These are phyloP conservation scores for Zymoseptoria ardabiliae DNA, from an alignment of 2,329 filamentous ascomycete species.

Conservation along the genomic window DNA sequence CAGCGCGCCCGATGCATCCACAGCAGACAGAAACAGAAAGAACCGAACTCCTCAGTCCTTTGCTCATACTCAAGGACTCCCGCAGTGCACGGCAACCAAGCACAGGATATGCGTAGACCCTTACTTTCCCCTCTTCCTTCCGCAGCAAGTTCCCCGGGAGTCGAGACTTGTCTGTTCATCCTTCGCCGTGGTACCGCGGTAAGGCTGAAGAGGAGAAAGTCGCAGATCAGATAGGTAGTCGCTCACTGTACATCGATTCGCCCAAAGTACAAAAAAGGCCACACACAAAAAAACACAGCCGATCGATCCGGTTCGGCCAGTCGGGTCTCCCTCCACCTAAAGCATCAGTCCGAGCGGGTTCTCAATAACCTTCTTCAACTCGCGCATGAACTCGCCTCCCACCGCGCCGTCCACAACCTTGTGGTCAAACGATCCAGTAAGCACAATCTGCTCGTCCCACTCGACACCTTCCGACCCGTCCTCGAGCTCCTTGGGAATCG, in stretches of 20 bases:
- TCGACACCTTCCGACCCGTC: conserved; percentile 67
- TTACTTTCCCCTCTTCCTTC: background rate
- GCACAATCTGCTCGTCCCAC: conserved; percentile 95
- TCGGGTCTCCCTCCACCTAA: conserved; percentile 41
- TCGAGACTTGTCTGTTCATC: background rate
- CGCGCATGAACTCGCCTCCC: conserved; percentile 91
- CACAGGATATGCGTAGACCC: no score
- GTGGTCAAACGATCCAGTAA: conserved; percentile 97
- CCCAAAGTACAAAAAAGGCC: background rate
- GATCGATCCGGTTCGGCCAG: background rate
- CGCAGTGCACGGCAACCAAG: no score
- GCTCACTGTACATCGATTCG: conserved; percentile 17
- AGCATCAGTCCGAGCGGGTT: conserved; percentile 92
- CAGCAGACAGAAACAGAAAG: background rate
- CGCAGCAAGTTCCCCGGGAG: background rate
- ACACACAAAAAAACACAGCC: background rate
- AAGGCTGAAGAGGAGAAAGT: background rate
- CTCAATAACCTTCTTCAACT: conserved; percentile 96
- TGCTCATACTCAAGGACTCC: background rate
- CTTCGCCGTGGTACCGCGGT: background rate
- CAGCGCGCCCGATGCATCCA: background rate
- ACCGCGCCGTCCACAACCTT: conserved; percentile 96
- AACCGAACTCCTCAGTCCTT: background rate
- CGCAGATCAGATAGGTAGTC: background rate
- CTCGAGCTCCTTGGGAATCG: conserved; percentile 75